These are phyloP conservation scores for Neurospora sp. DNA, from an alignment of 495 filamentous ascomycete genomes.

Conservation along the genomic window DNA sequence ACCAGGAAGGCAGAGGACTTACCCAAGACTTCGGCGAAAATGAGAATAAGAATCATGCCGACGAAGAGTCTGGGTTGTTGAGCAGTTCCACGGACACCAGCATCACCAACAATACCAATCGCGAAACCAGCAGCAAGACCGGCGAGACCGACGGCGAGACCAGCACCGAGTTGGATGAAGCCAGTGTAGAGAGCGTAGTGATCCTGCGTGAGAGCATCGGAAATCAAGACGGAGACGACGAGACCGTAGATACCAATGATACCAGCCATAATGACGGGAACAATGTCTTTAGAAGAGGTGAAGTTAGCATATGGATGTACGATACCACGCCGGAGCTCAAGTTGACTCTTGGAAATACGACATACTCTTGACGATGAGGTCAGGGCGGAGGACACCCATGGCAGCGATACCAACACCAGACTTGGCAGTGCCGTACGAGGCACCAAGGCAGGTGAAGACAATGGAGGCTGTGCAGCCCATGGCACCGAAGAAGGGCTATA, in stretches of 20 bases:
- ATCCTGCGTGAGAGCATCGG: constrained; percentile 75
- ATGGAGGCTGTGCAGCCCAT: constrained; percentile 98
- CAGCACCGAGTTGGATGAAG: constrained; percentile 96
- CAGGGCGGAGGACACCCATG: constrained; percentile 95
- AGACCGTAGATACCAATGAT: constrained; percentile 99
- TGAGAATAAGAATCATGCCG: constrained; percentile 99
- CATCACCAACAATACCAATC: constrained; percentile 98
- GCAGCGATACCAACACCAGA: constrained; percentile 96
- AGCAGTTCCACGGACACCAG: constrained; percentile 95
- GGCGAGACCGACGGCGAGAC: constrained; percentile 89
- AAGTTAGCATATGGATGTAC: constrained; percentile 11
- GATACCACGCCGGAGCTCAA: not conserved
- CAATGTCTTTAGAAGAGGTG: constrained; percentile 59
- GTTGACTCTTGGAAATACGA: constrained; percentile 22
- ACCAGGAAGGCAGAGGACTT: constrained; percentile 21
- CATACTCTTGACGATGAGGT: constrained; percentile 98
- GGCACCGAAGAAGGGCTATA: constrained; percentile 95
- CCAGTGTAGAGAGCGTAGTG: constrained; percentile 75
- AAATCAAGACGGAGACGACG: constrained; percentile 96
- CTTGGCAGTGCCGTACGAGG: constrained; percentile 98
- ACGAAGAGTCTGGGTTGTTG: constrained; percentile 97
- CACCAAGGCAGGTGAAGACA: constrained; percentile 97
- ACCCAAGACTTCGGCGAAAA: constrained; percentile 99
- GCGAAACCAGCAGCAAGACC: constrained; percentile 98
- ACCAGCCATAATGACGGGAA: constrained; percentile 99